phyloP scores from a whole-genome alignment of 2,329 filamentous ascomycete species.

The Fusarium musae region DNA sequence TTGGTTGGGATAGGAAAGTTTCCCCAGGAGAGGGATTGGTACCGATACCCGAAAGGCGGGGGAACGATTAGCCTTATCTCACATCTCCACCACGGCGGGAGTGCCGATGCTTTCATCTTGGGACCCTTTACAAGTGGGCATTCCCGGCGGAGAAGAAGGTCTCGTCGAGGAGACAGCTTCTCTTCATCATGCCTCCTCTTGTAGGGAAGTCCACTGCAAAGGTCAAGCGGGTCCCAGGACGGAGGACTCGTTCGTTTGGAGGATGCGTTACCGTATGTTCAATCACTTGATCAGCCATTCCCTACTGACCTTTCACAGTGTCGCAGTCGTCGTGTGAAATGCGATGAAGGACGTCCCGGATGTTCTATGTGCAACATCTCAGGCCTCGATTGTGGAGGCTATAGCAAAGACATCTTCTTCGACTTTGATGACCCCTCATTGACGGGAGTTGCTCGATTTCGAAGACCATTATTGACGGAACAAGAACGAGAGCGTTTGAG shows the following conservation, averaged over 20 bases:
- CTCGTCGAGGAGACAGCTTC: not conserved
- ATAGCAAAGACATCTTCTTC: conserved; percentile 32
- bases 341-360: conserved; percentile 22
- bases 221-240: not conserved
- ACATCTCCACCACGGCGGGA: not conserved
- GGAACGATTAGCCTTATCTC: conserved; percentile 6
- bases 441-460: not conserved
- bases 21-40: conserved; percentile 1
- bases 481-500: conserved; percentile 23
- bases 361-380: conserved; percentile 25
- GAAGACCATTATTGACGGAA: conserved; percentile 23
- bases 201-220: not conserved
- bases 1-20: conserved; percentile 14
- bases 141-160: not conserved
- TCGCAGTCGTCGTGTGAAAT: conserved; percentile 31
- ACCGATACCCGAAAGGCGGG: conserved; percentile 19
- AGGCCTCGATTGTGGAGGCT: conserved; percentile 24
- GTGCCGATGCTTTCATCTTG: not conserved
- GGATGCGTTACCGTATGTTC: conserved; percentile 24
- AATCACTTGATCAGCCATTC: rapidly evolving
- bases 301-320: conserved; percentile 12
- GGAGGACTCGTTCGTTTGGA: conserved; percentile 26
- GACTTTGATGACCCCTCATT: conserved; percentile 12
- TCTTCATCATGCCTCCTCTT: not conserved
- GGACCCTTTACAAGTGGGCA: not conserved